Evolutionary conservation across 805 yeast species (phyloP).

Genomic region (Metschnikowia arizonensis): DNA sequence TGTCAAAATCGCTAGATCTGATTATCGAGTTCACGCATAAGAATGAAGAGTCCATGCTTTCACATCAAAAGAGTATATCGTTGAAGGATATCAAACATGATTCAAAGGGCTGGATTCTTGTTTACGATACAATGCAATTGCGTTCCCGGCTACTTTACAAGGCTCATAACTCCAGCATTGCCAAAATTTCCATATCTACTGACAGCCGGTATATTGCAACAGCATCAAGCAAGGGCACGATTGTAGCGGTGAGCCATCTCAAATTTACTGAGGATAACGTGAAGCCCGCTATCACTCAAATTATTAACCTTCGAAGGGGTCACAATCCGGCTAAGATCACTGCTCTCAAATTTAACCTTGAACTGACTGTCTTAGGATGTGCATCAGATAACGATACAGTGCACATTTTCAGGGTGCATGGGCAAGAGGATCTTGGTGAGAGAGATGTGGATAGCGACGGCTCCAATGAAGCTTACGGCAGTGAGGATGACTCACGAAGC

Average conservation of each 20-base stretch:
- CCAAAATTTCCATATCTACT: conserved; percentile 28
- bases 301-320: conserved; percentile 38
- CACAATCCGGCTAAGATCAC: conserved; percentile 35
- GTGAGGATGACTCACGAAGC: conserved; percentile 20
- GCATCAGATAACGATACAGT: conserved; percentile 40
- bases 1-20: neutral
- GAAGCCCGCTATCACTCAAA: conserved; percentile 20
- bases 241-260: conserved; percentile 33
- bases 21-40: conserved; percentile 27
- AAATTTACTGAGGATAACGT: conserved; percentile 2
- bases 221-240: conserved; percentile 43
- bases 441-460: conserved; percentile 7
- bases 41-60: conserved; percentile 14
- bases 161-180: conserved; percentile 38
- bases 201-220: conserved; percentile 33
- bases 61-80: conserved; percentile 18
- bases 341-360: conserved; percentile 32
- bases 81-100: conserved; percentile 28
- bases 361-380: conserved; percentile 34
- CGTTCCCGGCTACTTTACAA: conserved; percentile 32
- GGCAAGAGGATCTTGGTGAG: neutral
- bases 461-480: conserved; percentile 11
- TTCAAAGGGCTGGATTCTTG: conserved; percentile 35
- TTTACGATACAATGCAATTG: conserved; percentile 37
- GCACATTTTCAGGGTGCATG: conserved; percentile 33